These are phyloP conservation scores for Candida gorgasii DNA, from an alignment of 805 yeast species.

Conservation along the genomic window DNA sequence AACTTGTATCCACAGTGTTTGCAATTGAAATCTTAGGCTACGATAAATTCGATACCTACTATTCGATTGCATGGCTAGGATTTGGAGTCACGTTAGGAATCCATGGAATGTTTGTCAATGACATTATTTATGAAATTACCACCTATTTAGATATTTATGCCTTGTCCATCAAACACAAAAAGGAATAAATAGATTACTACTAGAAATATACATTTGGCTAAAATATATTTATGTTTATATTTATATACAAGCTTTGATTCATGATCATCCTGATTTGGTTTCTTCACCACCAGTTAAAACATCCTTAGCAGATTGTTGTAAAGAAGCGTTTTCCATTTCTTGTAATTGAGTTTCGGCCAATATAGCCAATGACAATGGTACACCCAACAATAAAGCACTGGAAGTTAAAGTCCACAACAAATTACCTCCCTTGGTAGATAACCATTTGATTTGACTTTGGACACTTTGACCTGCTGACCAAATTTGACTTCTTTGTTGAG, in stretches of 20 bases:
- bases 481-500: constrained; percentile 65
- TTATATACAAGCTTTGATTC: constrained; percentile 17
- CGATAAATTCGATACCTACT: constrained; percentile 43
- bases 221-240: constrained; percentile 11
- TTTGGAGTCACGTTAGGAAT: constrained; percentile 66
- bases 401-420: constrained; percentile 86
- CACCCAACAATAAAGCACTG: constrained; percentile 81
- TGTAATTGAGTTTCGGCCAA: constrained; percentile 90
- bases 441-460: constrained; percentile 35
- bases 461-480: constrained; percentile 34
- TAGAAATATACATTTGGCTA: constrained; percentile 3
- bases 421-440: constrained; percentile 65
- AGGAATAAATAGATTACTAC: constrained; percentile 30
- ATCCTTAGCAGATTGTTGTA: constrained; percentile 77
- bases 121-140: constrained; percentile 78
- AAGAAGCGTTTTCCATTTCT: constrained; percentile 88
- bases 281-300: constrained; percentile 70
- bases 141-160: constrained; percentile 82
- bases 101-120: constrained; percentile 71
- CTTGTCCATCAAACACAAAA: constrained; percentile 77
- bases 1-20: constrained; percentile 39
- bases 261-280: constrained; percentile 23
- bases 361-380: constrained; percentile 87
- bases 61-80: constrained; percentile 63
- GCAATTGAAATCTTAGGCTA: constrained; percentile 38